These are phyloP conservation scores for Apostasia shenzhenica DNA, from an alignment of 106 monocot genomes.

Conservation along the genomic window DNA sequence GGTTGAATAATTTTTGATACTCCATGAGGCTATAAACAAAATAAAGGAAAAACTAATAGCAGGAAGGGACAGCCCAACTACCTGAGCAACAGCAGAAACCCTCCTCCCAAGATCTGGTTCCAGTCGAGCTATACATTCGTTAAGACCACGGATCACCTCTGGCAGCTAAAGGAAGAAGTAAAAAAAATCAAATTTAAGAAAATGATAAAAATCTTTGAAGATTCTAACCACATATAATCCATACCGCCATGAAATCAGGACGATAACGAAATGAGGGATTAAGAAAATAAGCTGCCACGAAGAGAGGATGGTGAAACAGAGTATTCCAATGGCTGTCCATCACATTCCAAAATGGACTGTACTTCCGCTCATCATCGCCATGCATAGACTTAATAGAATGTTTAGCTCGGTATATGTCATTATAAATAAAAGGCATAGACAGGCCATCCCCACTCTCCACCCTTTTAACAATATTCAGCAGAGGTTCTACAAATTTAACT, in stretches of 20 bases:
- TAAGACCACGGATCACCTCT: conserved; percentile 51
- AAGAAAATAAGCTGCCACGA: conserved; percentile 51
- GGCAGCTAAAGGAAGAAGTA: conserved; percentile 29
- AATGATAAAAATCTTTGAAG: neutral
- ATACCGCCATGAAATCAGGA: conserved; percentile 44
- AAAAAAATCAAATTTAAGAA: conserved; percentile 6
- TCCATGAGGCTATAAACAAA: neutral
- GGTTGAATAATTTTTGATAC: neutral
- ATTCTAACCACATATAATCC: conserved; percentile 1
- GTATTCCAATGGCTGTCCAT: conserved; percentile 42
- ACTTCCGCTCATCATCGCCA: conserved; percentile 34
- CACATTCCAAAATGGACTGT: conserved; percentile 31
- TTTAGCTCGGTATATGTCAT: conserved; percentile 30
- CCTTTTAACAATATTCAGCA: conserved; percentile 33
- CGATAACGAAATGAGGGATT: conserved; percentile 46
- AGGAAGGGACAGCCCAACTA: neutral
- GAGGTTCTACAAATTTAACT: conserved; percentile 40
- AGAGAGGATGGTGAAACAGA: conserved; percentile 48
- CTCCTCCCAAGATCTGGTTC: conserved; percentile 37
- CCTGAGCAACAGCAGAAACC: conserved; percentile 44
- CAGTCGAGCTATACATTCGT: conserved; percentile 52
- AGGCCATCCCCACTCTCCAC: conserved; percentile 20
- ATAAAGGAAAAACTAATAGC: neutral
- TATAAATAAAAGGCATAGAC: conserved; percentile 35
- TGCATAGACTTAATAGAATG: conserved; percentile 38